Base-by-base conservation (phyloP, 2,329 filamentous ascomycete genomes). In the Cryphonectria parasitica region DNA sequence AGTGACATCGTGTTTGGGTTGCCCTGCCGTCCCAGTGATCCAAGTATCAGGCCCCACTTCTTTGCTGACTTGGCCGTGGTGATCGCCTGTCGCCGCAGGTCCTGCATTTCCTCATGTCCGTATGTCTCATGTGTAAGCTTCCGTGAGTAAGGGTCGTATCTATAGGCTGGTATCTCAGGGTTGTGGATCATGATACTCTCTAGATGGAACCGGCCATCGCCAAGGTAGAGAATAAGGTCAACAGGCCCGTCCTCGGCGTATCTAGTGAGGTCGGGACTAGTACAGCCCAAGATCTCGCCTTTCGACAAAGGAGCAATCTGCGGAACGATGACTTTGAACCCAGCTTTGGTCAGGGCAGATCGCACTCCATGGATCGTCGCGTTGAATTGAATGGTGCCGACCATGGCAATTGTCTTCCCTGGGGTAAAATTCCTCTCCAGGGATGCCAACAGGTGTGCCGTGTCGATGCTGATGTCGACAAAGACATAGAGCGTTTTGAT, bases 141-240 rank as follows among this genome's bases (percentile, higher is more conserved):
- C 65, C 95, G 89, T 15, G 94, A 96, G 82, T 99, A 99, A 0
- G 97, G 96, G 78, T 99, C 96, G 80, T 99, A 99, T 74, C 96
- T 89, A 82, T 98, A 99, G 1, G 97, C 95, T 0, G 95, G 93
- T 49, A 98, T 89, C 6, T 85, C 82, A 0, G 97, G 96, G 81
- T 99, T 99, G 79, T 98, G 96, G 75, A 99, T 99, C 95, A 99
- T 99, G 77, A 97, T 95, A 77, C 93, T 97, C 82, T 99, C 96
- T 60, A 99, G 91, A 79, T 99, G 96, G 84, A 98, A 98, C 71
- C 95, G 89, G 17, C 95, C 95, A 78, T 98, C 95, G 63, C 95
- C 95, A 19, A 98, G 89, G 79, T 98, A 98, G 1, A 98, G 84
- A 62, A 98, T 91, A 73, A 94, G 82, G 77, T 97, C 93, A 31